Evolutionary conservation across 257 asterid species (phyloP).

Genomic region (Leptodermis oblonga): DNA sequence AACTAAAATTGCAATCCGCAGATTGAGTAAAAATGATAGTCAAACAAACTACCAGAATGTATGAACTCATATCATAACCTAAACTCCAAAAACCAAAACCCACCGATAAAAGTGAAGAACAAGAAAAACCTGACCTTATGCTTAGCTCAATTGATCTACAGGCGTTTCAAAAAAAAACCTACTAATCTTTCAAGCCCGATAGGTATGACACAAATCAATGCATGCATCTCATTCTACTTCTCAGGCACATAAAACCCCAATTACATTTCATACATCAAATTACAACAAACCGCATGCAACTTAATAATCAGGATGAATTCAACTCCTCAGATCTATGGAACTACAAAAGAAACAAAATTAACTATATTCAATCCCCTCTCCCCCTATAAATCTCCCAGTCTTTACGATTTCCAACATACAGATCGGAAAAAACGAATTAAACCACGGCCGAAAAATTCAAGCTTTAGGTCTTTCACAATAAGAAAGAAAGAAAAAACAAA

Average conservation of each 20-base stretch:
- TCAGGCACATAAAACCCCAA: background rate
- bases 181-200: background rate
- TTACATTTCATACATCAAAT: background rate
- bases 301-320: background rate
- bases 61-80: no score
- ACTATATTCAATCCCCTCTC: no score
- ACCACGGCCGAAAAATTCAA: background rate
- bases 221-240: no score
- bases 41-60: no score
- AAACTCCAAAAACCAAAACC: no score
- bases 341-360: background rate
- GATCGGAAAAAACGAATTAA: background rate
- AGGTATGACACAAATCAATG: background rate
- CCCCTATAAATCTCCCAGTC: background rate
- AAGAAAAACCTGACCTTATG: no score
- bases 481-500: no score
- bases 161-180: background rate
- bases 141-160: background rate
- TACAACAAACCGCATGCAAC: background rate
- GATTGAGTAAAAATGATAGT: no score
- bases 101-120: no score
- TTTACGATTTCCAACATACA: background rate
- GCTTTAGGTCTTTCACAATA: background rate
- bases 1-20: background rate
- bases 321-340: conserved; percentile 3